Base-by-base conservation (phyloP, 441 rosid species). In the Capsella rubella region DNA sequence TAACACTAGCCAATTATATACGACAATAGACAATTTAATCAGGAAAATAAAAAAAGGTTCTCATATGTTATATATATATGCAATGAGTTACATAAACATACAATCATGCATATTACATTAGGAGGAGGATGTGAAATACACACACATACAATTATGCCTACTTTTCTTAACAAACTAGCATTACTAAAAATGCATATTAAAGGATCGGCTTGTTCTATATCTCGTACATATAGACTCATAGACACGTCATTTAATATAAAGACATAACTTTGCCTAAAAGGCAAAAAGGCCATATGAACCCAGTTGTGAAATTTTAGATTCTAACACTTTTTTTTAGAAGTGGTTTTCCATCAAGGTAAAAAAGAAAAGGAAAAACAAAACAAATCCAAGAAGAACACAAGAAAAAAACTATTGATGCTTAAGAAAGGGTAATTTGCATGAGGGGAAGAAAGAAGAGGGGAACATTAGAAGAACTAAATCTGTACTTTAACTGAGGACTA, bases 131-230 rank as follows among this genome's bases (percentile, higher is more conserved):
- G 8, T 34, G 37, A 8, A 34, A 34, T 6, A 7, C 37, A 34
- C 8, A 32, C 37, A 34, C 8, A 34, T 34, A 34, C 37, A 6
- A 2, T 40, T 9, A 61, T 45, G 40, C 47, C 47, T 62, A 8
- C 3, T 18, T 62, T 62, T 53, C 45, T 46, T 46, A 62, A 34
- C 32, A 55, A 61, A 62, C 70, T 40, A 54, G 28, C 35, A 61
- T 61, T 67, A 51, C 56, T 32, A 67, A 50, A 50, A 32, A 12
- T 31, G 49, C 67, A 43, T 5, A 52, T 55, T 21, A 55, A 54
- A 74, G 51, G 39, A 59, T 35, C 55, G 59, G 60, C 68, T 59
- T 52, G 42, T 51, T 67, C 73, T 50, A 67, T 27, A 59, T 51
- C 51, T 28, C 39, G 40, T 27, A 68, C 53, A 28, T 57, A 51